Conservation (phyloP, 306 rosid species). For the Trifolium repens region DNA sequence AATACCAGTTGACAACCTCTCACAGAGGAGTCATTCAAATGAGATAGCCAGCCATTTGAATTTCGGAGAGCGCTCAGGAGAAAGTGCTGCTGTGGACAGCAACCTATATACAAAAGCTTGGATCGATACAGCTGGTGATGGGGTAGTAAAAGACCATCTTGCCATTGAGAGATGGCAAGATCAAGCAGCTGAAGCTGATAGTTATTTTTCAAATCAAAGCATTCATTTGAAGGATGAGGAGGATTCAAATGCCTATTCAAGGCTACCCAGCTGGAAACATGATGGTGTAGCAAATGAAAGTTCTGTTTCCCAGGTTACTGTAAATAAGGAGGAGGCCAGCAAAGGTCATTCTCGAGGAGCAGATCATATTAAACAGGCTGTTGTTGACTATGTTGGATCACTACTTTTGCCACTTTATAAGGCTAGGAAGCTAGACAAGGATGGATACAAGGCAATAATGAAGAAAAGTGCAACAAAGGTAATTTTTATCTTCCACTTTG, state of each 20-base stretch:
- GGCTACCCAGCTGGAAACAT: slow-evolving; percentile 68
- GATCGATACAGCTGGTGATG: slow-evolving; percentile 93
- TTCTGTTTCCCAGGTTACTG: slow-evolving; percentile 89
- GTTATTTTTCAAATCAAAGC: slow-evolving; percentile 58
- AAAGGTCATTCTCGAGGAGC: slow-evolving; percentile 81
- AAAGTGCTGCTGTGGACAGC: slow-evolving; percentile 91
- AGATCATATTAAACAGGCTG: slow-evolving; percentile 94
- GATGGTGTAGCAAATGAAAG: slow-evolving; percentile 86
- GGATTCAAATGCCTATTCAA: slow-evolving; percentile 85
- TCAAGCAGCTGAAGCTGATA: slow-evolving; percentile 94
- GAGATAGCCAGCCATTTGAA: slow-evolving; percentile 83
- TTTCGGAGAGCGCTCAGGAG: slow-evolving; percentile 95
- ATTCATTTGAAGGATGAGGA: slow-evolving; percentile 80
- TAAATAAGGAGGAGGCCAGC: slow-evolving; percentile 65
- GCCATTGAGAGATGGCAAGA: slow-evolving; percentile 99
- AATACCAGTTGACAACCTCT: slow-evolving; percentile 81
- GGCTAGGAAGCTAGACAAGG: slow-evolving; percentile 92
- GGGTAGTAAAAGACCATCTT: slow-evolving; percentile 79
- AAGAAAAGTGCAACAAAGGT: slow-evolving; percentile 99
- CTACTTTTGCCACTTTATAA: slow-evolving; percentile 98
- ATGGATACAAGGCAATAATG: slow-evolving; percentile 97
- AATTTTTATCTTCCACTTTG: slow-evolving; percentile 36
- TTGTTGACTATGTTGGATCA: slow-evolving; percentile 96
- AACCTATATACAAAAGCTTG: slow-evolving; percentile 93
- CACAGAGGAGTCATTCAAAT: slow-evolving; percentile 92